Evolutionary conservation across 2,329 filamentous ascomycete genomes (phyloP), one percentile per base, ranked within the genome.

Genomic region (Venturia aucupariae): DNA sequence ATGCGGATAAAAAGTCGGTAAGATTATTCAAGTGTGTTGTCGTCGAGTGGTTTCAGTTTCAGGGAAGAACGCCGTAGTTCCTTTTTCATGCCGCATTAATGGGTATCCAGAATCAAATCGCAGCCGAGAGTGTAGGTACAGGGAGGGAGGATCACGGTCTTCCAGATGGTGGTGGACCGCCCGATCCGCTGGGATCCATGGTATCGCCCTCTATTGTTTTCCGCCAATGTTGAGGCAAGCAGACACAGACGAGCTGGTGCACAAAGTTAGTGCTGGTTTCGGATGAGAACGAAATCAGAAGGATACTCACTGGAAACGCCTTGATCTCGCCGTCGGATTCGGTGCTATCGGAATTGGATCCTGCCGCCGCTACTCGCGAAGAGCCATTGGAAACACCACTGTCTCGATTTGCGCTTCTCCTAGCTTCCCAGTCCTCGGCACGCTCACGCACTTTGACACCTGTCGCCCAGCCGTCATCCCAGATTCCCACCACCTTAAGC

Each of bases 381-480:
- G 90, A 89, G 22, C 89, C 88, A 76, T 91, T 89, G 57, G 91
- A 97, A 54, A 97, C 90, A 65, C 94, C 94, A 71, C 93, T 97
- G 76, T 99, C 94, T 67, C 94, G 86, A 72, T 96, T 92, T 41
- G 86, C 80, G 71, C 90, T 87, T 70, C 86, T 84, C 68, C 88
- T 84, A 54, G 84, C 82, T 70, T 96, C 90, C 86, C 91, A 97
- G 68, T 97, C 90, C 67, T 97, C 93, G 2, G 92, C 92, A 64
- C 86, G 84, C 70, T 96, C 90, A 63, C 88, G 83, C 64, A 96
- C 79, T 72, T 95, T 82, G 64, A 97, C 84, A 70, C 94, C 94
- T 1, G 94, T 99, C 13, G 94, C 94, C 94, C 94, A 99, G 59
- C 94, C 94, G 74, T 99, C 94, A 72, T 99, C 94, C 94, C 94